A percentile compares a stretch with the other conserved stretches of the same genome.
These are phyloP conservation scores for Xylaria sp. DNA, from an alignment of 2,329 filamentous ascomycete species.

Conservation along the genomic window DNA sequence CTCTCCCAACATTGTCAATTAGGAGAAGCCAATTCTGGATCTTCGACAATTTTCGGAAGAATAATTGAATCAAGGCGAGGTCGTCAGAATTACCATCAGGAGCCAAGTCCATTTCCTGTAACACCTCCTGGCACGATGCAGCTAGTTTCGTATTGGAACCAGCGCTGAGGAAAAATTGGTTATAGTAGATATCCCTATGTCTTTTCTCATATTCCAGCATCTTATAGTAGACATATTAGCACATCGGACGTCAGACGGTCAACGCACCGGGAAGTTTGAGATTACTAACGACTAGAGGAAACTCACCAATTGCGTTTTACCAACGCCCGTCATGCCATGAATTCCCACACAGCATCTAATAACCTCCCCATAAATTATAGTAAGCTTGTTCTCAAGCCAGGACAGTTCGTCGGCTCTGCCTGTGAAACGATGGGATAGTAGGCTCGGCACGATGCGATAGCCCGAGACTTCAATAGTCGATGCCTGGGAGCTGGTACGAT, in stretches of 20 bases:
- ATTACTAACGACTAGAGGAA: not conserved
- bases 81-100: not conserved
- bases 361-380: not conserved
- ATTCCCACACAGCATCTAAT: conserved; percentile 3
- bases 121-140: not conserved
- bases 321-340: conserved; percentile 10
- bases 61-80: not conserved
- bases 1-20: conserved; percentile 11
- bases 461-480: not conserved
- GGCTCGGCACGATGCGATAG: not conserved
- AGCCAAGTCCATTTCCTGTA: not conserved
- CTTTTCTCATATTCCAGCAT: conserved; percentile 4
- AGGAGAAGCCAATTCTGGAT: conserved; percentile 8
- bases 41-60: not conserved
- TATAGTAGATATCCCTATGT: conserved; percentile 3
- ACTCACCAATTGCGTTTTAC: conserved; percentile 17
- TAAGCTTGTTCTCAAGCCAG: conserved; percentile 3
- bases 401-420: not conserved
- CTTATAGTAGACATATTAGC: conserved; percentile 4
- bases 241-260: not conserved
- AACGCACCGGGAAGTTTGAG: not conserved
- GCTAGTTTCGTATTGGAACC: conserved; percentile 1
- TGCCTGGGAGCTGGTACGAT: not conserved
- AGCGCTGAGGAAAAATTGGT: conserved; percentile 6
- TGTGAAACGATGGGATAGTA: not conserved